These are phyloP conservation scores for Xerocomus amazonicus DNA, from an alignment of 1,284 basidiomycete genomes.

Conservation along the genomic window DNA sequence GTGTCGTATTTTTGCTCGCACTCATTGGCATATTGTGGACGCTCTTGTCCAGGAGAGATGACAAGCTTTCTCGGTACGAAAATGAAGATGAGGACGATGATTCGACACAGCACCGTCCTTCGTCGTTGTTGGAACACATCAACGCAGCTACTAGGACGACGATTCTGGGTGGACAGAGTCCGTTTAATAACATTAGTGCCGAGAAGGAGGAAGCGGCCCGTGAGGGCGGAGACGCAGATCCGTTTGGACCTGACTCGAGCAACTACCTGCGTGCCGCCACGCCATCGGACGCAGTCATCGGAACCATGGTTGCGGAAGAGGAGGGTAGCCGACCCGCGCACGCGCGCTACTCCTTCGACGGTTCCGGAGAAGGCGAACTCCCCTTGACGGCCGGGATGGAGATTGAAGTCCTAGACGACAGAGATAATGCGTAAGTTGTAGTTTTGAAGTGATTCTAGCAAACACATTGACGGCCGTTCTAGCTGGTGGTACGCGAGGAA, in stretches of 20 bases:
- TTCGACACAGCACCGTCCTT: conserved; percentile 69
- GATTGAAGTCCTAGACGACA: conserved; percentile 74
- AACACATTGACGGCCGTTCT: conserved; percentile 4
- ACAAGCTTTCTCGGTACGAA: conserved; percentile 59
- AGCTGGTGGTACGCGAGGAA: conserved; percentile 94
- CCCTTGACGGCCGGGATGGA: conserved; percentile 66
- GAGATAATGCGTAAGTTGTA: conserved; percentile 69
- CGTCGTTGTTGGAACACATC: conserved; percentile 81
- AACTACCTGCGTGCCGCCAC: conserved; percentile 75
- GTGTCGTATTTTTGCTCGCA: conserved; percentile 89
- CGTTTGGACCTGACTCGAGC: conserved; percentile 68
- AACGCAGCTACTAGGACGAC: conserved; percentile 82
- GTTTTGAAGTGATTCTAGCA: not conserved
- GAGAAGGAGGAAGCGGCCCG: conserved; percentile 55
- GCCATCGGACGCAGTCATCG: conserved; percentile 67
- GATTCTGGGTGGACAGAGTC: conserved; percentile 57
- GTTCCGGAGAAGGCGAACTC: conserved; percentile 72
- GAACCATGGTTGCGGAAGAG: conserved; percentile 53
- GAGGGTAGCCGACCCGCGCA: conserved; percentile 69
- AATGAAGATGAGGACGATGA: conserved; percentile 72
- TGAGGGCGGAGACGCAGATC: conserved; percentile 35
- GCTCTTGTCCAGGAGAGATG: conserved; percentile 76
- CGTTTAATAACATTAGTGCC: conserved; percentile 44
- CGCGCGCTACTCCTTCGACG: conserved; percentile 78
- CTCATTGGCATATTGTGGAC: conserved; percentile 89